Base-by-base conservation (phyloP, 441 rosid species). In the Eutrema salsugineum region DNA sequence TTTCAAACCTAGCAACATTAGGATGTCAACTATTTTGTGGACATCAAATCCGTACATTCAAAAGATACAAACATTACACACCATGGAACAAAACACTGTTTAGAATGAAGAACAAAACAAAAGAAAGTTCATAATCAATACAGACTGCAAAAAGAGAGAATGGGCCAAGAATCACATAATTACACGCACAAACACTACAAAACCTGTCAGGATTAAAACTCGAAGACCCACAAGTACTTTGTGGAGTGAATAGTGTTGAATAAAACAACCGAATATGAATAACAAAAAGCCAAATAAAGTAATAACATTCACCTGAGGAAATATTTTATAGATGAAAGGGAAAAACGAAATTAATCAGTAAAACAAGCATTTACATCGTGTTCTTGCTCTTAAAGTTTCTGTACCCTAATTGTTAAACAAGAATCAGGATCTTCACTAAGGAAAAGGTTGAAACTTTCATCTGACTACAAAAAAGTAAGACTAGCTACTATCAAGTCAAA, bases 41-140 rank as follows among this genome's bases (percentile, higher is more conserved):
- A 75, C 43, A 70, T 27, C 1, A n/a, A 60, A 17, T 9, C 32
- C 19, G 11, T 61, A 51, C 35, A 40, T 40, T 6, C 36, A 40
- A 20, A 38, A 66, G 17, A 60, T 2, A 27, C 56, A 67, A 67
- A 40, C 72, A 24, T n/a, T 56, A 56, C n/a, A 73, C 11, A 28
- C 12, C 28, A 39, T 59, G 79, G 71, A 78, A 81, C 46, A n/a
- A 75, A 28, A 63, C 24, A 22, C 6, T 70, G 65, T 33, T n/a
- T 54, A 70, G 70, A 42, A 28, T 59, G 67, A 56, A 70, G 73
- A 70, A 69, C 24, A 62, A 6, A 22, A 68, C 19, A 38, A 19
- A 50, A 49, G 19, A 46, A 63, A 59, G 76, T n/a, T 32, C 8
- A 33, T 24, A 43, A 39, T 38, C 38, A 28, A 39, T 12, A 66